Conservation (phyloP, 257 asterid species). For the Striga asiatica region DNA sequence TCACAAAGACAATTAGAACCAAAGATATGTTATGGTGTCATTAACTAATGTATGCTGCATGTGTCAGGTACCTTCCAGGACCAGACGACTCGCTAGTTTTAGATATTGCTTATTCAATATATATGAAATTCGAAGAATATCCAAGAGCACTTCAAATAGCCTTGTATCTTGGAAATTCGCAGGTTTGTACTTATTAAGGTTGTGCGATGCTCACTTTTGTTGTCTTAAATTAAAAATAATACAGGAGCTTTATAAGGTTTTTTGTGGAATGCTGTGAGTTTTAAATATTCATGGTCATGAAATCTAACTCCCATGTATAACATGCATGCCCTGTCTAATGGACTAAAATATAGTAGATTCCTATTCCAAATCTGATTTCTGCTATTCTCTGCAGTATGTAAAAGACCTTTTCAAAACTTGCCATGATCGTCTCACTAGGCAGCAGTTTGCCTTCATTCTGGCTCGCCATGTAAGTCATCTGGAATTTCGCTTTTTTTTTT, state of each 20-base stretch:
- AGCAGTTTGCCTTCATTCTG: constrained; percentile 75
- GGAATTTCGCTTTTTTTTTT: constrained; percentile 2
- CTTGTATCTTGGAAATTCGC: constrained; percentile 59
- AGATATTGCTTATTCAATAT: constrained; percentile 70
- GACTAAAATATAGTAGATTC: not conserved
- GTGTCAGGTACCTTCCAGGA: constrained; percentile 75
- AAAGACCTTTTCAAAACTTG: constrained; percentile 57
- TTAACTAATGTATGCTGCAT: constrained; percentile 9
- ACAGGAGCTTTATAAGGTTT: not conserved
- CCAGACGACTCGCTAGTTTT: constrained; percentile 79
- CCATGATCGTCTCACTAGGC: constrained; percentile 43
- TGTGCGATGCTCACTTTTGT: constrained; percentile 1
- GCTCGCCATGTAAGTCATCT: constrained; percentile 78
- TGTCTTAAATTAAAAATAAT: not conserved
- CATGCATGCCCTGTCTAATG: not conserved
- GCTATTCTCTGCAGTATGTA: constrained; percentile 54
- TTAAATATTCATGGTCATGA: not conserved
- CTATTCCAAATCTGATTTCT: constrained; percentile 2
- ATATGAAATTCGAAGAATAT: constrained; percentile 74
- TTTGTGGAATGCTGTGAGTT: not conserved
- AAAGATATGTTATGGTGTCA: not conserved
- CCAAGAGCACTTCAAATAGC: constrained; percentile 82
- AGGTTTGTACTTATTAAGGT: constrained; percentile 36
- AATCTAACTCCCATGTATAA: not conserved
- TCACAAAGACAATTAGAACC: not conserved